Percentiles rank a stretch among this genome's conserved stretches.
Conservation (phyloP, 305 asterid genomes). For the Withania somnifera region DNA sequence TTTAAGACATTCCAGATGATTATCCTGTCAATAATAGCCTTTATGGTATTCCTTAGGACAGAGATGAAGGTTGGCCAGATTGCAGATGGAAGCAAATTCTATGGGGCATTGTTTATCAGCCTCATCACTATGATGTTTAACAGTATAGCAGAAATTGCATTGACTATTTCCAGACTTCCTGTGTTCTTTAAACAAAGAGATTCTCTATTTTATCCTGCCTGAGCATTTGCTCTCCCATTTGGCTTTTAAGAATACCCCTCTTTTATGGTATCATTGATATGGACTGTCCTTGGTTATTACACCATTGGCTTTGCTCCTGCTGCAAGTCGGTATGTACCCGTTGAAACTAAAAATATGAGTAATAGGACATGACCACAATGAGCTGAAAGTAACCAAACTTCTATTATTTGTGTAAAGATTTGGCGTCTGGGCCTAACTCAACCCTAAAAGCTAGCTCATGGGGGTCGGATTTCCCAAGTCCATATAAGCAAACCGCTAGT, state of each 20-base stretch:
- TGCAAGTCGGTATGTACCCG: constrained; percentile 44
- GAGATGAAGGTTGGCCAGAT: constrained; percentile 61
- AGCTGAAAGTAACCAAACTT: background rate
- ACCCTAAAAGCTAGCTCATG: too few species aligned
- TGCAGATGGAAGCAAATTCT: constrained; percentile 60
- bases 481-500: too few species aligned
- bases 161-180: constrained; percentile 63
- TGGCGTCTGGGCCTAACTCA: too few species aligned
- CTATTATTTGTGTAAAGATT: background rate
- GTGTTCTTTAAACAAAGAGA: constrained; percentile 87
- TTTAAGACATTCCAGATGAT: constrained; percentile 85
- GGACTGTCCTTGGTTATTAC: constrained; percentile 83
- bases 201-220: constrained; percentile 73
- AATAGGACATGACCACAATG: background rate
- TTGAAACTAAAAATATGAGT: background rate
- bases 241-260: constrained; percentile 68
- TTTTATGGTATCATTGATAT: constrained; percentile 69
- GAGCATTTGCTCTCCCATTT: constrained; percentile 86
- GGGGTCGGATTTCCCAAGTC: too few species aligned
- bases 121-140: constrained; percentile 82
- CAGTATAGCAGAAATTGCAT: constrained; percentile 71
- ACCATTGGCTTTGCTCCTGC: constrained; percentile 91
- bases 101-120: constrained; percentile 79
- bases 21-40: constrained; percentile 63
- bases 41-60: constrained; percentile 81